A percentile compares a stretch with the other conserved stretches of the same genome.
phyloP scores from a whole-genome alignment of 305 asterid genomes.

The Fraxinus greggii region DNA sequence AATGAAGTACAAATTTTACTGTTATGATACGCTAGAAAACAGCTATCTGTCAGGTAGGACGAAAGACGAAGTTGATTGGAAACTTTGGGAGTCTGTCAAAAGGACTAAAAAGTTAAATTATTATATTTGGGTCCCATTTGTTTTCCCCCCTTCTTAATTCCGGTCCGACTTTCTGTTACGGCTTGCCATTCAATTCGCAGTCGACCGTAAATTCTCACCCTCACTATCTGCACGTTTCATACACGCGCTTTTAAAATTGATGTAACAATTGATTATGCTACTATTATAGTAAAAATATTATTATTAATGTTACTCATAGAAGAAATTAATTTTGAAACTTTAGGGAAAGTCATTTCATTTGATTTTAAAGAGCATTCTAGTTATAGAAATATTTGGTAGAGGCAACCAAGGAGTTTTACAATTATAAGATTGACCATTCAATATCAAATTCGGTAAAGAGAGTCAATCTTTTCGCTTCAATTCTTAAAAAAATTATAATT shows the following conservation, averaged over 20 bases:
- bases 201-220: not conserved
- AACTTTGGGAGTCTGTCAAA: conserved; percentile 30
- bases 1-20: not conserved
- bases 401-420: too few relatives aligned
- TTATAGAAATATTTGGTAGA: not conserved
- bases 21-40: not conserved
- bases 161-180: not conserved
- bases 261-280: not conserved
- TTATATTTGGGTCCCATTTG: conserved; percentile 28
- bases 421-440: not conserved
- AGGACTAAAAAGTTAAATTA: conserved; percentile 20
- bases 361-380: not conserved
- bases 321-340: not conserved
- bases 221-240: not conserved
- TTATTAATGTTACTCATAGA: too few relatives aligned
- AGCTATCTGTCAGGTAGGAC: conserved; percentile 14
- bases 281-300: too few relatives aligned
- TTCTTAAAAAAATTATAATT: too few relatives aligned
- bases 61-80: conserved; percentile 17
- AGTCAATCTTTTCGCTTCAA: not conserved
- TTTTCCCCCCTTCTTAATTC: conserved; percentile 15
- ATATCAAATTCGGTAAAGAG: not conserved
- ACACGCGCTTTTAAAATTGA: not conserved
- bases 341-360: not conserved
- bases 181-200: not conserved